These are phyloP conservation scores for Podospora australis DNA, from an alignment of 495 filamentous ascomycete species.

Conservation along the genomic window DNA sequence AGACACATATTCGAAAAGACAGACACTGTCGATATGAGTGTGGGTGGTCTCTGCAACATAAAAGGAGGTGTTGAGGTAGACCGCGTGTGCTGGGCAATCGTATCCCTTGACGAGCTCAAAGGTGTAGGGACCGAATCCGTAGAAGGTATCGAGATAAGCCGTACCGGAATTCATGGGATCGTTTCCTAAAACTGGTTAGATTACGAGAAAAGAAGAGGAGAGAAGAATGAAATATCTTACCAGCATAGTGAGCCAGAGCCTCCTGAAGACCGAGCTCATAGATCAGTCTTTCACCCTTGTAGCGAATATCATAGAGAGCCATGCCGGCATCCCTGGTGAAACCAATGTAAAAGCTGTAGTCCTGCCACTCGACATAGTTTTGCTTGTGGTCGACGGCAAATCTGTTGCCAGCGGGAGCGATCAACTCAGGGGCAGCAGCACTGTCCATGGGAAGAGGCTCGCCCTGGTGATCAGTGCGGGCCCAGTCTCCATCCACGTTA, in stretches of 20 bases:
- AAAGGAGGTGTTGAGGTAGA: slow-evolving; percentile 38
- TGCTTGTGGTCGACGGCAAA: slow-evolving; percentile 36
- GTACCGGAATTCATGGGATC: slow-evolving; percentile 40
- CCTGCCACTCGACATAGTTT: slow-evolving; percentile 50
- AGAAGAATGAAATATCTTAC: slow-evolving; percentile 1
- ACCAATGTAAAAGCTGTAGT: slow-evolving; percentile 45
- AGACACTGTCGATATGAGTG: slow-evolving; percentile 40
- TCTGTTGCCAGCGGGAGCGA: slow-evolving; percentile 34
- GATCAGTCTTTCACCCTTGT: slow-evolving; percentile 47
- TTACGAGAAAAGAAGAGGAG: neutral
- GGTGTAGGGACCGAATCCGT: slow-evolving; percentile 40
- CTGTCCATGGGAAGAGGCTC: slow-evolving; percentile 29
- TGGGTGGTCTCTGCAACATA: slow-evolving; percentile 34
- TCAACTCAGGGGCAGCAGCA: slow-evolving; percentile 28
- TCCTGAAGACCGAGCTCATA: slow-evolving; percentile 53
- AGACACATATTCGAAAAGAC: slow-evolving; percentile 43
- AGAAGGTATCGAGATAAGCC: slow-evolving; percentile 40
- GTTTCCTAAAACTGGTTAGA: slow-evolving; percentile 20
- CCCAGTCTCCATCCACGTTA: slow-evolving; percentile 43
- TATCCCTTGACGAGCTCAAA: slow-evolving; percentile 46
- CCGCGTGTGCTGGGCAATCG: slow-evolving; percentile 46
- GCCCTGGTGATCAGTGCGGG: slow-evolving; percentile 29
- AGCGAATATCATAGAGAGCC: slow-evolving; percentile 43
- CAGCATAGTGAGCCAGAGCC: slow-evolving; percentile 50
- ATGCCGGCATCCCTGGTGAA: slow-evolving; percentile 40